Evolutionary conservation across 805 yeast genomes (phyloP).

Genomic region (Torulaspora delbrueckii): DNA sequence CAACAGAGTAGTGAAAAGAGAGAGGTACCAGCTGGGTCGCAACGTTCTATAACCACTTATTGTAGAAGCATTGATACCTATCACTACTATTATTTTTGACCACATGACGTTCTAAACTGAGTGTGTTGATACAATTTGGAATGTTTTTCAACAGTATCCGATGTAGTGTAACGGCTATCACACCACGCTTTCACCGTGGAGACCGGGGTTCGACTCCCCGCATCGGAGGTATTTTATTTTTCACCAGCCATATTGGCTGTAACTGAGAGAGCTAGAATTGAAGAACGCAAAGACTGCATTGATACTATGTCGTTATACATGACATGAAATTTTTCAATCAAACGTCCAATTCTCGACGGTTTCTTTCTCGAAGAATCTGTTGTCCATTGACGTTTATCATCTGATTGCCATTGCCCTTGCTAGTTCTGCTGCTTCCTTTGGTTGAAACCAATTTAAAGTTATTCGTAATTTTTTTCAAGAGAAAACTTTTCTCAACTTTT

Average conservation of each 20-base stretch:
- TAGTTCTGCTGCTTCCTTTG: background rate
- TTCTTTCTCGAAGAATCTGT: background rate
- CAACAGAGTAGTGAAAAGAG: background rate
- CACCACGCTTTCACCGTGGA: slow-evolving; percentile 30
- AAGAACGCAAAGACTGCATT: no score
- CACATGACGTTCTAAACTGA: background rate
- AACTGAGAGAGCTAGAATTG: no score
- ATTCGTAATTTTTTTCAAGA: background rate
- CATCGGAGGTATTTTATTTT: slow-evolving; percentile 14
- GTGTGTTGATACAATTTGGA: background rate
- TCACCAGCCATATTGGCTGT: no score
- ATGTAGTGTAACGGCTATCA: slow-evolving; percentile 23
- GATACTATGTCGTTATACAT: no score
- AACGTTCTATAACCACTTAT: no score
- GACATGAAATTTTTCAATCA: background rate
- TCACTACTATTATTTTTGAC: background rate
- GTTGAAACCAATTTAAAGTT: background rate
- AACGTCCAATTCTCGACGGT: background rate
- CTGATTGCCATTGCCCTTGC: background rate
- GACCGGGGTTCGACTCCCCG: slow-evolving; percentile 27
- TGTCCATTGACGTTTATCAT: background rate
- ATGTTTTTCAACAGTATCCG: slow-evolving; percentile 5
- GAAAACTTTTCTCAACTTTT: background rate
- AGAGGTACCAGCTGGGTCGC: background rate
- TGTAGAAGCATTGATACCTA: background rate